Conservation (phyloP, 257 asterid species). For the Solanum chmielewskii region DNA sequence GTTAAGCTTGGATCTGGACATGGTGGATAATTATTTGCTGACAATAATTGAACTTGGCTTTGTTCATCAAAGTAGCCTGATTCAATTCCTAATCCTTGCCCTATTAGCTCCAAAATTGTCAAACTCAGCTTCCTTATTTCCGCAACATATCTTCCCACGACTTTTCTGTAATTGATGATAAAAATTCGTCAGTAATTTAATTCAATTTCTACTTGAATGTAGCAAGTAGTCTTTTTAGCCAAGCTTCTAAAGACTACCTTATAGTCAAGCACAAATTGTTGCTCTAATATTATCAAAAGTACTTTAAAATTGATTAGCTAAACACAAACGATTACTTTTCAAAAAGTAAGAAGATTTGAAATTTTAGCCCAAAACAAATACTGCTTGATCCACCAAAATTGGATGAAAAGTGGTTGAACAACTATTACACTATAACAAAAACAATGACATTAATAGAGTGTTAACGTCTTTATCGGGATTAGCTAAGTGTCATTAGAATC, state of each 20-base stretch:
- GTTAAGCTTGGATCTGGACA: constrained; percentile 22
- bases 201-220: neutral
- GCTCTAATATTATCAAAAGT: neutral
- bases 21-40: constrained; percentile 10
- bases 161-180: neutral
- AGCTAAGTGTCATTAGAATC: no score
- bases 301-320: neutral
- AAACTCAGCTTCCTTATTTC: constrained; percentile 7
- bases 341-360: neutral
- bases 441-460: no score
- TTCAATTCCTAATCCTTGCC: constrained; percentile 20
- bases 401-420: neutral
- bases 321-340: neutral
- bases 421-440: neutral
- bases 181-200: neutral
- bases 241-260: neutral
- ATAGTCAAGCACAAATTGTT: no score
- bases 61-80: constrained; percentile 6
- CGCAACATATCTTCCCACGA: constrained; percentile 15
- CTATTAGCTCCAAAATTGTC: constrained; percentile 10
- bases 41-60: constrained; percentile 3
- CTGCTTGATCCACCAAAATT: neutral
- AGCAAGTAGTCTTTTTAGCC: neutral
- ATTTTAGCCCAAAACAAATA: neutral
- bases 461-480: no score